These are phyloP conservation scores for Prillingera fragicola DNA, from an alignment of 1,284 basidiomycete species.

Conservation along the genomic window DNA sequence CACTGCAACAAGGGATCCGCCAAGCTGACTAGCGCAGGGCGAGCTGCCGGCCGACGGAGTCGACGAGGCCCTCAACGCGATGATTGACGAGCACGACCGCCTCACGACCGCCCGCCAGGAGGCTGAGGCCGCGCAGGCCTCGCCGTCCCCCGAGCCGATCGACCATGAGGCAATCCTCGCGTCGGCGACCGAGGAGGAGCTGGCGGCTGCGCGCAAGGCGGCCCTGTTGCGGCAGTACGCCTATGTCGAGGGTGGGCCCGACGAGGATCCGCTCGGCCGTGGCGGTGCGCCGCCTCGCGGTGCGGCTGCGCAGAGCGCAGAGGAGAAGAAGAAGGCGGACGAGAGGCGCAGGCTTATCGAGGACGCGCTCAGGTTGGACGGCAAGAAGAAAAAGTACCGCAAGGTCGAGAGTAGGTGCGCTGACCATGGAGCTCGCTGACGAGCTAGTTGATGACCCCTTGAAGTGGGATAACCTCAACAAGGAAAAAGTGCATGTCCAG, in stretches of 20 bases:
- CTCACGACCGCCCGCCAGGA: conserved; percentile 15
- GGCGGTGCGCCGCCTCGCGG: conserved; percentile 28
- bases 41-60: conserved; percentile 24
- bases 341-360: conserved; percentile 38
- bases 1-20: not conserved
- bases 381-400: conserved; percentile 44
- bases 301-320: conserved; percentile 19
- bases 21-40: conserved; percentile 15
- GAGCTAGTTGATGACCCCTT: conserved; percentile 34
- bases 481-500: conserved; percentile 39
- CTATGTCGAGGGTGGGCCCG: conserved; percentile 40
- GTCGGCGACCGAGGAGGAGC: conserved; percentile 40
- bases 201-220: conserved; percentile 32
- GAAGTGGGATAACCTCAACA: conserved; percentile 39
- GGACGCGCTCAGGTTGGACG: conserved; percentile 40
- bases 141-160: too few species aligned
- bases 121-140: conserved; percentile 17
- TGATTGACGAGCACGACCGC: conserved; percentile 35
- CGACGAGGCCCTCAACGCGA: conserved; percentile 29
- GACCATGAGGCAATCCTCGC: conserved; percentile 28
- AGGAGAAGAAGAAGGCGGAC: conserved; percentile 40
- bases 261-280: conserved; percentile 11
- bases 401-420: conserved; percentile 34
- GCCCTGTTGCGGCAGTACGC: conserved; percentile 45
- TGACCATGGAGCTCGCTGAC: not conserved